These are phyloP conservation scores for Sporisorium reilianum DNA, from an alignment of 1,284 basidiomycete genomes.

Conservation along the genomic window DNA sequence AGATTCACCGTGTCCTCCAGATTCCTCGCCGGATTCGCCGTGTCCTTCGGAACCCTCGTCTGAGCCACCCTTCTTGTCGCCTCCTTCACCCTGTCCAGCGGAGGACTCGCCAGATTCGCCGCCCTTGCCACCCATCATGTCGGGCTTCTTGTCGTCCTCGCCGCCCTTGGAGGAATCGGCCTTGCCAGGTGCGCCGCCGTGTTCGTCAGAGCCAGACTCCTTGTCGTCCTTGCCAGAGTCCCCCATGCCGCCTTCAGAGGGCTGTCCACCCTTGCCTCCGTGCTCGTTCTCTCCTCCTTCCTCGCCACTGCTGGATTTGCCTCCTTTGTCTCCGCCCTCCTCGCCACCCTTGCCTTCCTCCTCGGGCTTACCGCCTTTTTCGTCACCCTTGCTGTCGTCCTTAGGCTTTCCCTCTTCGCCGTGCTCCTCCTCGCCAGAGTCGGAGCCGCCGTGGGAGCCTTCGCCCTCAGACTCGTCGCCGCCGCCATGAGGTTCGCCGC, in stretches of 20 bases:
- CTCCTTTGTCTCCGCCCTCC: neutral
- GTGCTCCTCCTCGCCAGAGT: constrained; percentile 2
- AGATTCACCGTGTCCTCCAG: too few relatives aligned
- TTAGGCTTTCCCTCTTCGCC: constrained; percentile 2
- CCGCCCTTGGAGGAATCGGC: too few relatives aligned
- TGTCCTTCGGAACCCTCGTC: neutral
- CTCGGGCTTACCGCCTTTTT: neutral
- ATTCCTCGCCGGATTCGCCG: neutral
- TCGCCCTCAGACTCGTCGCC: constrained; percentile 3
- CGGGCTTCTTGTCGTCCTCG: neutral
- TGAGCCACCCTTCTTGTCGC: neutral
- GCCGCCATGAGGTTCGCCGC: constrained; percentile 5
- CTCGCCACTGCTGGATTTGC: constrained; percentile 5
- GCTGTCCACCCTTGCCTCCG: neutral
- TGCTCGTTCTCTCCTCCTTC: neutral
- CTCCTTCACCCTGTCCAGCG: neutral
- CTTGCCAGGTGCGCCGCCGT: neutral
- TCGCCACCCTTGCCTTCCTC: neutral
- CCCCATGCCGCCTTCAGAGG: too few relatives aligned
- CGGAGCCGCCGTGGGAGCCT: neutral
- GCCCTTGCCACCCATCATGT: too few relatives aligned
- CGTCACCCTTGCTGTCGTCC: constrained; percentile 10
- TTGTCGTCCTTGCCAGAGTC: too few relatives aligned
- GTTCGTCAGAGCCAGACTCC: too few relatives aligned
- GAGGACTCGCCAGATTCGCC: neutral